These are phyloP conservation scores for Capsella bursapastoris DNA, from an alignment of 345 rosid genomes.

Conservation along the genomic window DNA sequence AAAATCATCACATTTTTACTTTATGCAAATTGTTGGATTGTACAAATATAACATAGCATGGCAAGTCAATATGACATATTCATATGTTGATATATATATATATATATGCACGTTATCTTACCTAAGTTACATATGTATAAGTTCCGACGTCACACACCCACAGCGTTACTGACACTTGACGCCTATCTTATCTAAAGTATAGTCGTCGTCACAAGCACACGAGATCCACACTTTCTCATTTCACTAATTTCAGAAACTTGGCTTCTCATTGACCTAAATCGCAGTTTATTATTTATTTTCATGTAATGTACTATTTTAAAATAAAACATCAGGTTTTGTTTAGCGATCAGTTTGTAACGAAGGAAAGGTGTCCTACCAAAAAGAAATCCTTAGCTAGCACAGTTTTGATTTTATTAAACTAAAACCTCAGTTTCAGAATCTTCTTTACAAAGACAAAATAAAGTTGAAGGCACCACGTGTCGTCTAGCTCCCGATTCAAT, in stretches of 20 bases:
- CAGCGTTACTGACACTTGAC: not conserved
- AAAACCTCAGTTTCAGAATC: not conserved
- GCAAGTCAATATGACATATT: too few relatives aligned
- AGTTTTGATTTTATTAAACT: not conserved
- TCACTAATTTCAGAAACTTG: not conserved
- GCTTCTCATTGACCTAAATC: not conserved
- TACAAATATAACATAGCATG: too few relatives aligned
- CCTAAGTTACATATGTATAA: too few relatives aligned
- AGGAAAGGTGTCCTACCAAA: not conserved
- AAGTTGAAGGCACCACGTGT: constrained; percentile 7
- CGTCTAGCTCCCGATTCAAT: not conserved
- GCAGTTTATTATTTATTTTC: not conserved
- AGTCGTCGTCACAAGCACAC: not conserved
- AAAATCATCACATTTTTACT: constrained; percentile 7
- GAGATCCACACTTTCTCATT: not conserved
- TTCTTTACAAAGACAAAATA: constrained; percentile 14
- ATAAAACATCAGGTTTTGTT: not conserved
- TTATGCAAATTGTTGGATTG: not conserved
- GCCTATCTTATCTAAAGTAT: not conserved
- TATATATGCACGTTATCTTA: too few relatives aligned
- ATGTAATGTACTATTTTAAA: too few relatives aligned
- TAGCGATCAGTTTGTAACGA: not conserved
- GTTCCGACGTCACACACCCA: too few relatives aligned
- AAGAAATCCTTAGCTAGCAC: not conserved
- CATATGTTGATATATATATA: too few relatives aligned